Base-by-base conservation (phyloP, 2,329 filamentous ascomycete genomes). In the Blumeriella jaapii region DNA sequence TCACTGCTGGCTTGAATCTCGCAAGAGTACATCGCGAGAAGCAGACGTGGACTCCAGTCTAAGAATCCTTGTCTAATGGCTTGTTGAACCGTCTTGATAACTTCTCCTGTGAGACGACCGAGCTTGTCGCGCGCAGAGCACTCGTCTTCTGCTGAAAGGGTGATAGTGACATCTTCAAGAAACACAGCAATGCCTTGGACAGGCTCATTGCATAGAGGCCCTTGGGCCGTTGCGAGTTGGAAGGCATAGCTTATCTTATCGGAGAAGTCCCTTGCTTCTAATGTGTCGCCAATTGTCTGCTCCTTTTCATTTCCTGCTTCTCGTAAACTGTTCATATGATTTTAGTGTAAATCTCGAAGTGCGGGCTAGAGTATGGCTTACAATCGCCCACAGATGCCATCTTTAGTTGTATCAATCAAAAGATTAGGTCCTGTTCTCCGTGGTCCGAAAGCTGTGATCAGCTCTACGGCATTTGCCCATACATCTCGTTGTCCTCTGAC, bases 11-110 rank as follows among this genome's bases (percentile, higher is more conserved):
- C 86, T 68, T 96, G 91, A 52, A 98, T 96, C 57, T 96, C 91
- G 57, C 89, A 94, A 36, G 76, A 85, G 64, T 98, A 98, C 85
- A 96, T 96, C 33, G 91, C 91, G 28, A 98, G 74, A 63, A 96
- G 75, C 48, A 98, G 73, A n/a, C 91, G 78, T 0, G 91, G 83
- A 24, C 81, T 89, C 91, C 91, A 98, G 65, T 96, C 91, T 12
- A 95, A 66, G 65, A 96, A 94, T 14, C 79, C 89, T 45, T 78
- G 68, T 32, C 79, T 74, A 42, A 98, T 85, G n/a, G 78, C 73
- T 29, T 84, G 77, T 48, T 89, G 84, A 12, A 89, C 78, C 0
- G 82, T 80, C 58, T 86, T 86, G 63, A 98, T 94, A 28, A 93
- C 75, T 61, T 96, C 91, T 44, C 91, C 86, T 0, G 87, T 96